Base-by-base conservation (phyloP, 2,329 filamentous ascomycete species). In the Fusarium clavum region DNA sequence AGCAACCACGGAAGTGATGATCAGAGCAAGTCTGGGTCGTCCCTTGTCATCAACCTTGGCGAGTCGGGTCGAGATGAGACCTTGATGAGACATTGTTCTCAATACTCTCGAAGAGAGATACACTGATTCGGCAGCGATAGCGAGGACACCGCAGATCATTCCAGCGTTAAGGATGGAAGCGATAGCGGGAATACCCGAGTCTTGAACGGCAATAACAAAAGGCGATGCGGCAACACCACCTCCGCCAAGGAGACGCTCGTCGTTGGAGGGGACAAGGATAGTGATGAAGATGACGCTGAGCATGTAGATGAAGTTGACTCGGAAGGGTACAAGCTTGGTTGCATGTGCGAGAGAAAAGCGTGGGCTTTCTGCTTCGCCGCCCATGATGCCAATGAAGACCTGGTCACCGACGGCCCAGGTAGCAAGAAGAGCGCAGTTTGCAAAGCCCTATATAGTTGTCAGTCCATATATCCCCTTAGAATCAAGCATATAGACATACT, bases 381-480 rank as follows among this genome's bases (percentile, higher is more conserved):
- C 70, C 66, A 73, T 72, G 40, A 73, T 67, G 24, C 70, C 70
- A 40, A 72, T 72, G 12, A 73, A 73, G 16, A 73, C 69, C 25
- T 72, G 70, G 27, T 73, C 70, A 18, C 70, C 70, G 14, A 73
- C 69, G 7, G 70, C 70, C 69, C 70, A 73, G 22, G 60, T 67
- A 4, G 71, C 70, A 10, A 73, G 52, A 2, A 73, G 51, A 13
- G 64, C 62, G 22, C 59, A 67, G 30, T 64, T 73, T 3, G 70
- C 71, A 22, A 72, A 73, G 18, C 70, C 67, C 70, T 71, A 34
- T 4, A 24, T 1, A 13, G 8, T 18, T 18, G 5, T 49, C 2
- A 59, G 12, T 20, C 30, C 34, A 24, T 24, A 24, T 6, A 24
- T 24, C 24, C 27, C 27, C 27, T 29, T 29, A 10, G 27, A 11